These are phyloP conservation scores for Botrytis paeoniae DNA, from an alignment of 2,329 filamentous ascomycete genomes.

Conservation along the genomic window DNA sequence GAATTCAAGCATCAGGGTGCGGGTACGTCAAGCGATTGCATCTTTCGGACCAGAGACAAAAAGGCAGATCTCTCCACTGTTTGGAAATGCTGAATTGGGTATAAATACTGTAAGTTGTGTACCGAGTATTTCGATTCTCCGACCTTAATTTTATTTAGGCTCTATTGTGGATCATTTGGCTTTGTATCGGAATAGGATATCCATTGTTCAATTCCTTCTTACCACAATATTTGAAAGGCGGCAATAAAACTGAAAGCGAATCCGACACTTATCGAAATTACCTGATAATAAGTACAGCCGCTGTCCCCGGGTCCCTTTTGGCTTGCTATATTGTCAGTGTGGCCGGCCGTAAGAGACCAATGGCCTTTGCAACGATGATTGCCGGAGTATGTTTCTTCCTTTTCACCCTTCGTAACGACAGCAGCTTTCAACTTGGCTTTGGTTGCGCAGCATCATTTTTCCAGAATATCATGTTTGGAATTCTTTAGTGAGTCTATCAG, in stretches of 20 bases:
- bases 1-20: slow-evolving; percentile 25
- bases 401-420: slow-evolving; percentile 57
- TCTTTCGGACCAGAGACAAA: slow-evolving; percentile 55
- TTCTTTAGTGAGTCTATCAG: slow-evolving; percentile 52
- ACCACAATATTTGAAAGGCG: slow-evolving; percentile 75
- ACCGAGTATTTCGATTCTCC: too few relatives aligned
- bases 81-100: slow-evolving; percentile 52
- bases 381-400: slow-evolving; percentile 69
- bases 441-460: slow-evolving; percentile 67
- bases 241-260: slow-evolving; percentile 44
- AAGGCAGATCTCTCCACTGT: slow-evolving; percentile 65
- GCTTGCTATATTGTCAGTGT: slow-evolving; percentile 71
- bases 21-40: slow-evolving; percentile 47
- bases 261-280: slow-evolving; percentile 71
- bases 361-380: slow-evolving; percentile 64
- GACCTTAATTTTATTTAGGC: slow-evolving; percentile 2
- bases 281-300: slow-evolving; percentile 72
- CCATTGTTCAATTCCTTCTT: slow-evolving; percentile 87
- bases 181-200: slow-evolving; percentile 80
- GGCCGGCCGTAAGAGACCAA: slow-evolving; percentile 68
- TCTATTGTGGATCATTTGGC: slow-evolving; percentile 76
- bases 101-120: slow-evolving; percentile 43
- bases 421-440: slow-evolving; percentile 59
- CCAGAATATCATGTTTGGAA: slow-evolving; percentile 75
- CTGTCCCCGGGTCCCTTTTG: slow-evolving; percentile 73